phyloP scores from a whole-genome alignment of 495 filamentous ascomycete genomes.

The Neurospora tetraspora region DNA sequence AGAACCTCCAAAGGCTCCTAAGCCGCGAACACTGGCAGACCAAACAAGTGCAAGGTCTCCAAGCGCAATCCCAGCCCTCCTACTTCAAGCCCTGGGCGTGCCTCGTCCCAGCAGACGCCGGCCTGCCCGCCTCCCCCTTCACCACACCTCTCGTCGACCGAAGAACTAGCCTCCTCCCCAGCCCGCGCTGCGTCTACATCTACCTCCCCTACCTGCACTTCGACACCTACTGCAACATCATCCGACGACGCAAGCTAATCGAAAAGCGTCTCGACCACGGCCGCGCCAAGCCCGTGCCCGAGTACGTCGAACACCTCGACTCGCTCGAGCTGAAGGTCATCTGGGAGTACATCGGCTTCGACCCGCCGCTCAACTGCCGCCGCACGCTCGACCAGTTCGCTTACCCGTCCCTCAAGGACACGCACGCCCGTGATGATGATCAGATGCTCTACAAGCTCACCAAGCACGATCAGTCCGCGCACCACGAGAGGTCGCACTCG shows the following conservation, averaged over 20 bases:
- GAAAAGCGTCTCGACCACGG: slow-evolving; percentile 44
- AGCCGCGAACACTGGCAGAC: slow-evolving; percentile 39
- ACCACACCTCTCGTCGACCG: neutral
- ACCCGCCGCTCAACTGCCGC: slow-evolving; percentile 54
- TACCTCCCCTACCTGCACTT: slow-evolving; percentile 53
- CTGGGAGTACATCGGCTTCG: slow-evolving; percentile 55
- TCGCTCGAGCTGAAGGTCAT: slow-evolving; percentile 51
- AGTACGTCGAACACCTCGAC: slow-evolving; percentile 38
- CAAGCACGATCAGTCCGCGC: slow-evolving; percentile 21
- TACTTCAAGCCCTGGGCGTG: slow-evolving; percentile 36
- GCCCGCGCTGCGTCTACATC: slow-evolving; percentile 33
- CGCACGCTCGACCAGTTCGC: slow-evolving; percentile 59
- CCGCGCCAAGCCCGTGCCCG: slow-evolving; percentile 46
- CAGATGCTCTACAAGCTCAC: slow-evolving; percentile 66
- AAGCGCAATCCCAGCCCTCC: slow-evolving; percentile 35
- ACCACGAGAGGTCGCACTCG: neutral
- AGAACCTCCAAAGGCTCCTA: slow-evolving; percentile 35
- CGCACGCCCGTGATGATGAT: slow-evolving; percentile 53
- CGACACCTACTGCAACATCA: slow-evolving; percentile 52
- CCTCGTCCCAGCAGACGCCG: slow-evolving; percentile 34
- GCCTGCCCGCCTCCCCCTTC: neutral
- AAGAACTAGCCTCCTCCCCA: slow-evolving; percentile 2
- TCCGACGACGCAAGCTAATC: slow-evolving; percentile 50
- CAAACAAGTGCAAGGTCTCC: slow-evolving; percentile 35
- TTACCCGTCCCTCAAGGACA: slow-evolving; percentile 53